Evolutionary conservation across 805 yeast species (phyloP).

Genomic region (Blastobotrys chiropterorum): DNA sequence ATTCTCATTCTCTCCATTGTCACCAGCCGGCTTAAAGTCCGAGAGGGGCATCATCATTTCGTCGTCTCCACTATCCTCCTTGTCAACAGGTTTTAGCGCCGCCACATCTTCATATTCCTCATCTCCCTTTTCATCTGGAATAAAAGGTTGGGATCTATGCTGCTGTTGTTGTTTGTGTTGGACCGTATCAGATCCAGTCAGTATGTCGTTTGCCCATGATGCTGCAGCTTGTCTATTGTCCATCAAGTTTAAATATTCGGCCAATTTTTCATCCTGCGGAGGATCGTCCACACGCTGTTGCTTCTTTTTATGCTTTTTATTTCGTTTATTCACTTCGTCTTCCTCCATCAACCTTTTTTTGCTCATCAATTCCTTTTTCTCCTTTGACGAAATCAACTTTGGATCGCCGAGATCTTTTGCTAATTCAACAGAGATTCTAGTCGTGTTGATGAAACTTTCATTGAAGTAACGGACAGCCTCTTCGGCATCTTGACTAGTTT

Average conservation of each 20-base stretch:
- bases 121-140: slow-evolving; percentile 36
- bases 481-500: slow-evolving; percentile 65
- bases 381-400: slow-evolving; percentile 35
- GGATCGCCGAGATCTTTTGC: slow-evolving; percentile 89
- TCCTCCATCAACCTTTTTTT: slow-evolving; percentile 38
- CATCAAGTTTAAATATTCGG: slow-evolving; percentile 78
- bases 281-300: slow-evolving; percentile 20
- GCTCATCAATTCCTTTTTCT: slow-evolving; percentile 10
- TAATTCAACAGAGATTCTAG: slow-evolving; percentile 66
- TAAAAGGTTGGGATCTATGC: slow-evolving; percentile 6
- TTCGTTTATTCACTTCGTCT: slow-evolving; percentile 24
- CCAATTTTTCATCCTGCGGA: slow-evolving; percentile 46
- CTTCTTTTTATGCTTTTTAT: slow-evolving; percentile 32
- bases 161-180: slow-evolving; percentile 2
- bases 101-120: slow-evolving; percentile 43
- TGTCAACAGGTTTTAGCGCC: slow-evolving; percentile 32
- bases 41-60: slow-evolving; percentile 46
- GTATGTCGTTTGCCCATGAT: slow-evolving; percentile 60
- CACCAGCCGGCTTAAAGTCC: slow-evolving; percentile 22
- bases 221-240: slow-evolving; percentile 64
- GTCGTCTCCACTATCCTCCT: slow-evolving; percentile 37
- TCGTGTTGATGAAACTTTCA: slow-evolving; percentile 74
- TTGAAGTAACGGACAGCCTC: slow-evolving; percentile 72
- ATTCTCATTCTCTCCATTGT: slow-evolving; percentile 24
- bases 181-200: neutral